These are phyloP conservation scores for Apiotrichum sp. DNA, from an alignment of 1,284 basidiomycete genomes.

Conservation along the genomic window DNA sequence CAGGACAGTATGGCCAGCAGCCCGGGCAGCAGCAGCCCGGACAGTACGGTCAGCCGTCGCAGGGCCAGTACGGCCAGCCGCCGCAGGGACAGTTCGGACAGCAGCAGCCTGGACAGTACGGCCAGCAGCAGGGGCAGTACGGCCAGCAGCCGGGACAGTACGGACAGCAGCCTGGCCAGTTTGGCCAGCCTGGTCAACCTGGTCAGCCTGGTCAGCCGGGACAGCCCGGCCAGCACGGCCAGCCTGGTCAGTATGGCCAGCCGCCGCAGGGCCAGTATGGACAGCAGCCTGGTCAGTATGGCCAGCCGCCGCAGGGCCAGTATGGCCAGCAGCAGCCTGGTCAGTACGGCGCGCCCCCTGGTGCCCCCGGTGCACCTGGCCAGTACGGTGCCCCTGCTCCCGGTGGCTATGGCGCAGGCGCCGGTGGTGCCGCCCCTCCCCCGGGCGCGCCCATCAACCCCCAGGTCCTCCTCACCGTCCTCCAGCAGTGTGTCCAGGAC, in stretches of 20 bases:
- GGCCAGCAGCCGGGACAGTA: slow-evolving; percentile 29
- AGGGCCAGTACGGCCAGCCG: neutral
- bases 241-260: too few relatives aligned
- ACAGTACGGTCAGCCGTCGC: slow-evolving; percentile 19
- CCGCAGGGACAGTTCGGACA: too few relatives aligned
- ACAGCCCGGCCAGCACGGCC: slow-evolving; percentile 2
- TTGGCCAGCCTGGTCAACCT: slow-evolving; percentile 8
- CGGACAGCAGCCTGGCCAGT: slow-evolving; percentile 12
- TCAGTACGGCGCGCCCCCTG: slow-evolving; percentile 18
- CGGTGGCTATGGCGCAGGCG: too few relatives aligned
- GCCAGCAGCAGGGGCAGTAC: slow-evolving; percentile 15
- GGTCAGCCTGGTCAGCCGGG: slow-evolving; percentile 2
- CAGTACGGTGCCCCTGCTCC: slow-evolving; percentile 6
- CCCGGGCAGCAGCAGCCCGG: slow-evolving; percentile 15
- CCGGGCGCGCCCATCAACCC: slow-evolving; percentile 16
- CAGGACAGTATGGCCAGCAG: slow-evolving; percentile 30
- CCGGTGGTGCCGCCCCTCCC: slow-evolving; percentile 12
- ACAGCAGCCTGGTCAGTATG: neutral
- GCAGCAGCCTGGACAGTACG: slow-evolving; percentile 12
- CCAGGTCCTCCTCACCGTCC: slow-evolving; percentile 24
- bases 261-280: slow-evolving; percentile 16
- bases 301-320: slow-evolving; percentile 9
- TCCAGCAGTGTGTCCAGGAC: slow-evolving; percentile 47
- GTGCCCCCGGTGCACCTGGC: slow-evolving; percentile 3
- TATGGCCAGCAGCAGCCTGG: slow-evolving; percentile 15